Conservation (phyloP, 2,329 filamentous ascomycete genomes). For the Colletotrichum endophyticum region DNA sequence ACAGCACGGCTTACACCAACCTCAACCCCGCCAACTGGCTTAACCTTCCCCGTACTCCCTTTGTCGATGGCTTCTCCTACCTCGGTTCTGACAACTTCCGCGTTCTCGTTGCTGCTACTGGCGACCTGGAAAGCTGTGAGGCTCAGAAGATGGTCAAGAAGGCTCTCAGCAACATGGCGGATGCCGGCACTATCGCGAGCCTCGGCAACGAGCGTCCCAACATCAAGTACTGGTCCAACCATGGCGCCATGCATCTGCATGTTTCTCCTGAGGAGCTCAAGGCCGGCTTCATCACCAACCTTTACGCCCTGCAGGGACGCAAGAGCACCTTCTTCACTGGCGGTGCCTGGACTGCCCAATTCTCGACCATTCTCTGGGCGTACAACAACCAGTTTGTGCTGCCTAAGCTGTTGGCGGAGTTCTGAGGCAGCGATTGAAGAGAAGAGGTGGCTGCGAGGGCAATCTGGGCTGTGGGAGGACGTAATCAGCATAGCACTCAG, state of each 20-base stretch:
- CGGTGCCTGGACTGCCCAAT: conserved; percentile 34
- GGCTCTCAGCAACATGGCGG: conserved; percentile 26
- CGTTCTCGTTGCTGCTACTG: conserved; percentile 29
- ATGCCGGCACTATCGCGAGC: conserved; percentile 23
- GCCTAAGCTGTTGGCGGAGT: conserved; percentile 27
- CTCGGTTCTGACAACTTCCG: conserved; percentile 30
- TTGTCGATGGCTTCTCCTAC: conserved; percentile 32
- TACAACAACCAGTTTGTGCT: conserved; percentile 32
- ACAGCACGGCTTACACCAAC: conserved; percentile 30
- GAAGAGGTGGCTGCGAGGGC: background rate
- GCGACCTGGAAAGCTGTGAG: conserved; percentile 13
- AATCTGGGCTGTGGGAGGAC: background rate
- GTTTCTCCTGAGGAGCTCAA: conserved; percentile 31
- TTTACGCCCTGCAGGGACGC: conserved; percentile 41
- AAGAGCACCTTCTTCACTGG: conserved; percentile 46
- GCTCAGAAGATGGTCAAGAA: conserved; percentile 29
- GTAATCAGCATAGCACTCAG: background rate
- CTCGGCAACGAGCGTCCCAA: conserved; percentile 19
- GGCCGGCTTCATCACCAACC: conserved; percentile 38
- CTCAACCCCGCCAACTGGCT: conserved; percentile 29
- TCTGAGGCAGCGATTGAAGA: background rate
- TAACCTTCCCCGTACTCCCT: conserved; percentile 27
- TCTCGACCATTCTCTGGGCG: conserved; percentile 36
- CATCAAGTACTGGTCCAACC: conserved; percentile 31
- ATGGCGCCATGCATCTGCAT: conserved; percentile 35